Evolutionary conservation across 306 rosid species (phyloP).

Genomic region (Citrullus colocynthis): DNA sequence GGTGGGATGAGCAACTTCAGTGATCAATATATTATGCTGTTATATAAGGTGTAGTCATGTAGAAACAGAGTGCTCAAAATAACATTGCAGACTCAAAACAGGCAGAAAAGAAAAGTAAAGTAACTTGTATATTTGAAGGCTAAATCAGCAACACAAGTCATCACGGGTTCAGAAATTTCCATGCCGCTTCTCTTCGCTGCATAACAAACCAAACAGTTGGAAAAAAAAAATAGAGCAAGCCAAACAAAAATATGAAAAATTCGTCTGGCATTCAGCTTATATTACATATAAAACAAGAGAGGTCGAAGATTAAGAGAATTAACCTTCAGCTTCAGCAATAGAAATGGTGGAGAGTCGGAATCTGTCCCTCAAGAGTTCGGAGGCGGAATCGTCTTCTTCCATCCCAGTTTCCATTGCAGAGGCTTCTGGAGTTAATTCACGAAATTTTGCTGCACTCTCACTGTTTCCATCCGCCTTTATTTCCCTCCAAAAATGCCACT

Average conservation of each 20-base stretch:
- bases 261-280: background rate
- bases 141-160: conserved; percentile 65
- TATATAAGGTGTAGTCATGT: background rate
- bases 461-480: background rate
- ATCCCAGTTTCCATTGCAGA: conserved; percentile 14
- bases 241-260: background rate
- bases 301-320: background rate
- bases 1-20: too few relatives aligned
- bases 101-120: background rate
- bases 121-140: conserved; percentile 73
- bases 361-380: conserved; percentile 50
- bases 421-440: background rate
- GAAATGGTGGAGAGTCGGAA: conserved; percentile 65
- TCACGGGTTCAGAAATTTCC: conserved; percentile 60
- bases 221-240: background rate
- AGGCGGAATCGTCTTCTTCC: conserved; percentile 31
- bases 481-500: background rate
- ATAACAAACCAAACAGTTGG: background rate
- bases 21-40: too few relatives aligned
- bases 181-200: conserved; percentile 38
- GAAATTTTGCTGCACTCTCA: background rate
- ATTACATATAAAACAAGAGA: background rate
- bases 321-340: conserved; percentile 66
- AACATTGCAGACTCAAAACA: background rate
- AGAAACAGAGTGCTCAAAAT: background rate